Evolutionary conservation across 1,284 basidiomycete genomes (phyloP).

Genomic region (Boletus semigastroideus): DNA sequence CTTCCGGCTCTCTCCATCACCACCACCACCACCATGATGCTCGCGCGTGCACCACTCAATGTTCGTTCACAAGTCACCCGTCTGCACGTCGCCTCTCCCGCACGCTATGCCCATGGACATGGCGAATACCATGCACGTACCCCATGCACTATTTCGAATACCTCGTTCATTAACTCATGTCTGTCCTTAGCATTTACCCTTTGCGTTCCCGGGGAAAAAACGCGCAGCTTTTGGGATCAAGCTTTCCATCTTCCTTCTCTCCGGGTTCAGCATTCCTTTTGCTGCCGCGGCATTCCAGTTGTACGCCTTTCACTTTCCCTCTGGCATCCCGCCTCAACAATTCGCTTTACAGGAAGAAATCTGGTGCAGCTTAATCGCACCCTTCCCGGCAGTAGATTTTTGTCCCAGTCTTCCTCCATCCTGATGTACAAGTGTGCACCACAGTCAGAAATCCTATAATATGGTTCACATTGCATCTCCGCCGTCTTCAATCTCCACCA

Average conservation of each 20-base stretch:
- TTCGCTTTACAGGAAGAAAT: slow-evolving; percentile 35
- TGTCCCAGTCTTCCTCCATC: neutral
- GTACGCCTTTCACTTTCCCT: slow-evolving; percentile 44
- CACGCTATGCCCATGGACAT: slow-evolving; percentile 43
- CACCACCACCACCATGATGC: slow-evolving; percentile 21
- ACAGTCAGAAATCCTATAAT: slow-evolving; percentile 1
- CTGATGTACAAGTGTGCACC: slow-evolving; percentile 9
- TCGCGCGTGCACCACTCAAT: slow-evolving; percentile 41
- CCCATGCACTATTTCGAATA: neutral
- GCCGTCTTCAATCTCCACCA: slow-evolving; percentile 35
- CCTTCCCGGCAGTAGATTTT: slow-evolving; percentile 8
- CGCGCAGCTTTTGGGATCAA: slow-evolving; percentile 54
- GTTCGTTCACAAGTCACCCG: slow-evolving; percentile 41
- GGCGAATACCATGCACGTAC: slow-evolving; percentile 62
- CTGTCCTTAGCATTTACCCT: slow-evolving; percentile 63
- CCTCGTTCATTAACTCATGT: slow-evolving; percentile 1
- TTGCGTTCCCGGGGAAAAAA: slow-evolving; percentile 60
- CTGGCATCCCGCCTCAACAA: slow-evolving; percentile 6
- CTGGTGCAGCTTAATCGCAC: slow-evolving; percentile 23
- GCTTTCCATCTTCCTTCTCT: slow-evolving; percentile 49
- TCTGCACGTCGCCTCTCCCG: slow-evolving; percentile 31
- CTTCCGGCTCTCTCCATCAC: slow-evolving; percentile 19
- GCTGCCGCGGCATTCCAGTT: slow-evolving; percentile 61
- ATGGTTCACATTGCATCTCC: slow-evolving; percentile 19
- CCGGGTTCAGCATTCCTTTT: slow-evolving; percentile 70